Conservation (phyloP, 1,284 basidiomycete genomes). For the Cutaneotrichosporon sp. region DNA sequence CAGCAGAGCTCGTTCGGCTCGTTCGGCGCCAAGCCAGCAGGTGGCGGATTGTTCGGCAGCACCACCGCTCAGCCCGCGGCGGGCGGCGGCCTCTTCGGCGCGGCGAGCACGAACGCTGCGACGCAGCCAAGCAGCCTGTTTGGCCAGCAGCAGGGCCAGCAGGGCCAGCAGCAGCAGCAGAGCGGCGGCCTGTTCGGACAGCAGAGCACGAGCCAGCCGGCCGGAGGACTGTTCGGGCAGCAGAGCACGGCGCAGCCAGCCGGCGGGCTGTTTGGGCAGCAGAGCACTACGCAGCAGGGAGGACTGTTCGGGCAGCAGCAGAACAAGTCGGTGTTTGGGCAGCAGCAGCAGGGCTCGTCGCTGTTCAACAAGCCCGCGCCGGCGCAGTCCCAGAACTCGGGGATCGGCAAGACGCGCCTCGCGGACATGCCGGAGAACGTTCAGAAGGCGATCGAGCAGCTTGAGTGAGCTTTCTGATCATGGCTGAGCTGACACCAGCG, state of each 20-base stretch:
- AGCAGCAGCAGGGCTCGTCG: constrained; percentile 9
- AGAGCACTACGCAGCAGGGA: constrained; percentile 9
- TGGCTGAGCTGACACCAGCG: constrained; percentile 21
- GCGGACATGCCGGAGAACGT: constrained; percentile 41
- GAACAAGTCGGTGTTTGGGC: background rate
- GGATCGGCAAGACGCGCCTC: constrained; percentile 45
- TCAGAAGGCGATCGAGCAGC: constrained; percentile 45
- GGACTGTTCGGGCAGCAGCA: constrained; percentile 12
- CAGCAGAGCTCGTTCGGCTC: background rate
- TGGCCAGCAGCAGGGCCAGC: constrained; percentile 15
- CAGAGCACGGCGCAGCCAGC: background rate
- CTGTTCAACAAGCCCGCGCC: constrained; percentile 8
- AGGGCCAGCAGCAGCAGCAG: background rate
- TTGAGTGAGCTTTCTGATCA: constrained; percentile 39
- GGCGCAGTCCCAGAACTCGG: constrained; percentile 13
- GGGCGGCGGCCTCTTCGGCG: constrained; percentile 13
- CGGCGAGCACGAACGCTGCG: constrained; percentile 4
- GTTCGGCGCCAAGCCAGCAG: no score
- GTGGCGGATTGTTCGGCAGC: background rate
- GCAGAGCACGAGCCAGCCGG: constrained; percentile 13
- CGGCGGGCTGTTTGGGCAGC: constrained; percentile 13
- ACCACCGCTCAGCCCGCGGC: background rate
- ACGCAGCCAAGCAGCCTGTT: constrained; percentile 6
- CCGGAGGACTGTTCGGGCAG: background rate
- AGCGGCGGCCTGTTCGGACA: constrained; percentile 20